These are phyloP conservation scores for Polytrichum commune DNA, from an alignment of 225 moss, liverwort and hornwort genomes.

Conservation along the genomic window DNA sequence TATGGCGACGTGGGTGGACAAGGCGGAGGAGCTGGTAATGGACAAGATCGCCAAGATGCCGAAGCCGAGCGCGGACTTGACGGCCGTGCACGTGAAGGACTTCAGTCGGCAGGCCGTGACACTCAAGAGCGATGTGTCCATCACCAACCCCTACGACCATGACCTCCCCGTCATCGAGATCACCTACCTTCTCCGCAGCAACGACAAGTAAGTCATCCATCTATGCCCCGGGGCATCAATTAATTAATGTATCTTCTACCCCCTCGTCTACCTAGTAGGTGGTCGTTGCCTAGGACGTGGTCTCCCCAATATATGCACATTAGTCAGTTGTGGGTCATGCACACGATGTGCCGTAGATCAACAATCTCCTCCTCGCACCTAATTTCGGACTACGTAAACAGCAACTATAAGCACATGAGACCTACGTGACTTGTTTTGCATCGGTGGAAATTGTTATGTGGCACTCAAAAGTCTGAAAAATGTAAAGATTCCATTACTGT, in stretches of 20 bases:
- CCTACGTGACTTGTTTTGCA: too few species aligned
- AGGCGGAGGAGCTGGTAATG: slow-evolving; percentile 29
- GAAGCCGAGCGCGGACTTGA: slow-evolving; percentile 36
- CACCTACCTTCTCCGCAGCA: slow-evolving; percentile 40
- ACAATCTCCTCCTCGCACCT: not conserved
- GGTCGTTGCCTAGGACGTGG: too few species aligned
- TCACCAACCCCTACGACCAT: slow-evolving; percentile 55
- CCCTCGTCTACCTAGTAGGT: too few species aligned
- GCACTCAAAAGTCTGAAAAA: too few species aligned
- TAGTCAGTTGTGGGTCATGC: not conserved
- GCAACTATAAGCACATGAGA: too few species aligned
- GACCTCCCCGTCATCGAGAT: slow-evolving; percentile 45
- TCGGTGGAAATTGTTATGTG: too few species aligned
- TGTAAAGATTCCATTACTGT: too few species aligned
- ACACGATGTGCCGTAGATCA: not conserved
- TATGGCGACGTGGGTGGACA: slow-evolving; percentile 30
- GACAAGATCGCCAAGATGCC: slow-evolving; percentile 25
- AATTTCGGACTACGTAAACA: not conserved
- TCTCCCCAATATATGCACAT: not conserved
- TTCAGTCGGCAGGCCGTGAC: slow-evolving; percentile 19
- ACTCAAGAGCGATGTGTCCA: slow-evolving; percentile 26
- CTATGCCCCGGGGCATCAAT: not conserved
- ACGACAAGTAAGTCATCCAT: slow-evolving; percentile 14
- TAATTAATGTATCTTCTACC: not conserved
- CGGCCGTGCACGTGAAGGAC: slow-evolving; percentile 29